These are phyloP conservation scores for Pichia nakasei DNA, from an alignment of 805 yeast genomes.

Conservation along the genomic window DNA sequence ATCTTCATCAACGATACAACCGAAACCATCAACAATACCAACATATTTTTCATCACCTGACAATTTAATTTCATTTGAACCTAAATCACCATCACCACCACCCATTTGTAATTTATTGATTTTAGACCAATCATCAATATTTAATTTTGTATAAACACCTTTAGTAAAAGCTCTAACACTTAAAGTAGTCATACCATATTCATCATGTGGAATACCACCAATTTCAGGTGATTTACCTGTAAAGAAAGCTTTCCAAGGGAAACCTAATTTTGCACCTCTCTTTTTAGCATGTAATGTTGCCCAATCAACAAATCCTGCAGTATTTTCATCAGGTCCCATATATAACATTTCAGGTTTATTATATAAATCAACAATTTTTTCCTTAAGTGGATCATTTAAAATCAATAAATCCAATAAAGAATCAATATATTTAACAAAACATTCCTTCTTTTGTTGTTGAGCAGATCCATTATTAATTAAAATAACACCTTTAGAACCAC, in stretches of 20 bases:
- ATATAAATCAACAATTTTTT: slow-evolving; percentile 75
- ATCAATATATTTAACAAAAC: slow-evolving; percentile 90
- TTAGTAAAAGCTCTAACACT: slow-evolving; percentile 89
- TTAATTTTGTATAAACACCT: slow-evolving; percentile 73
- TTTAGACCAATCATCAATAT: slow-evolving; percentile 43
- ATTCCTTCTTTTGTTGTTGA: slow-evolving; percentile 71
- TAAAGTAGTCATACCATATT: slow-evolving; percentile 94
- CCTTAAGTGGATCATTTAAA: slow-evolving; percentile 64
- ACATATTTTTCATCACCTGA: slow-evolving; percentile 79
- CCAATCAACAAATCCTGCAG: slow-evolving; percentile 94
- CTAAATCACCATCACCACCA: slow-evolving; percentile 98
- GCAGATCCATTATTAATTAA: slow-evolving; percentile 64
- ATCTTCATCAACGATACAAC: slow-evolving; percentile 85
- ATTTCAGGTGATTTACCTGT: slow-evolving; percentile 88
- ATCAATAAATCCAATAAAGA: slow-evolving; percentile 79
- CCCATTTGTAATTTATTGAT: slow-evolving; percentile 90
- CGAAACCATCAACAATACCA: slow-evolving; percentile 91
- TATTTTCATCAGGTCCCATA: slow-evolving; percentile 99
- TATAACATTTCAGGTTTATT: slow-evolving; percentile 82
- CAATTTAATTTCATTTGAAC: slow-evolving; percentile 87
- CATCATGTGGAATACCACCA: slow-evolving; percentile 98
- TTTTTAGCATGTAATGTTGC: slow-evolving; percentile 88
- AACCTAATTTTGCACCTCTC: slow-evolving; percentile 83
- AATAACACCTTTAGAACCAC: slow-evolving; percentile 97
- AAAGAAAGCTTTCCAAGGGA: slow-evolving; percentile 87